These are phyloP conservation scores for Phytophthora foliorum DNA, from an alignment of 352 stramenopile genomes.

Conservation along the genomic window DNA sequence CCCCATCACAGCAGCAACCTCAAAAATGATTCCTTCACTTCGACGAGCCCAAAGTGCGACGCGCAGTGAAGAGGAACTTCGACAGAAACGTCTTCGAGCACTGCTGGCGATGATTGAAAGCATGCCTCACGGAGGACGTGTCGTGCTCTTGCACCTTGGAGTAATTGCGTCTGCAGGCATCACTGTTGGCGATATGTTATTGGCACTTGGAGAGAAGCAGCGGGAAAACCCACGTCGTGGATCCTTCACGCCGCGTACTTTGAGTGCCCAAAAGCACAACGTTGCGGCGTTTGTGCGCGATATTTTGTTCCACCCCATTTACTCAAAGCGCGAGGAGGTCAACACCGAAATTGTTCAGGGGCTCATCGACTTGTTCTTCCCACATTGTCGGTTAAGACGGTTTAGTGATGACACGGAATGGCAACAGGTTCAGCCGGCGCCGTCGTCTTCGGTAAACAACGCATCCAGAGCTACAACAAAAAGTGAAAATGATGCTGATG, in stretches of 20 bases:
- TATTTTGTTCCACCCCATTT: slow-evolving; percentile 82
- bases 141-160: slow-evolving; percentile 71
- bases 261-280: slow-evolving; percentile 56
- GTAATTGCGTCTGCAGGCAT: slow-evolving; percentile 55
- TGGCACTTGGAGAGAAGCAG: slow-evolving; percentile 66
- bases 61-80: slow-evolving; percentile 46
- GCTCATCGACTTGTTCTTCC: slow-evolving; percentile 77
- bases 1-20: slow-evolving; percentile 11
- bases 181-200: slow-evolving; percentile 62
- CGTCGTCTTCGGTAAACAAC: slow-evolving; percentile 1
- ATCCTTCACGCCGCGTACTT: slow-evolving; percentile 31
- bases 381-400: slow-evolving; percentile 68
- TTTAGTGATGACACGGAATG: slow-evolving; percentile 74
- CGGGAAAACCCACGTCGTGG: slow-evolving; percentile 42
- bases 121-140: slow-evolving; percentile 54
- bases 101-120: slow-evolving; percentile 68
- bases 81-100: slow-evolving; percentile 47
- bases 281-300: slow-evolving; percentile 75
- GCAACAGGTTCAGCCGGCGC: slow-evolving; percentile 17
- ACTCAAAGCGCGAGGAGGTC: slow-evolving; percentile 59
- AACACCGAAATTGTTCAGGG: slow-evolving; percentile 51
- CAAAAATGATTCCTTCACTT: slow-evolving; percentile 32
- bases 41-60: slow-evolving; percentile 41
- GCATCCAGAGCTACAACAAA: slow-evolving; percentile 22
- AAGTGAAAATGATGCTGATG: slow-evolving; percentile 37